Conservation (phyloP, 2,329 filamentous ascomycete species). For the Alternaria burnsii region DNA sequence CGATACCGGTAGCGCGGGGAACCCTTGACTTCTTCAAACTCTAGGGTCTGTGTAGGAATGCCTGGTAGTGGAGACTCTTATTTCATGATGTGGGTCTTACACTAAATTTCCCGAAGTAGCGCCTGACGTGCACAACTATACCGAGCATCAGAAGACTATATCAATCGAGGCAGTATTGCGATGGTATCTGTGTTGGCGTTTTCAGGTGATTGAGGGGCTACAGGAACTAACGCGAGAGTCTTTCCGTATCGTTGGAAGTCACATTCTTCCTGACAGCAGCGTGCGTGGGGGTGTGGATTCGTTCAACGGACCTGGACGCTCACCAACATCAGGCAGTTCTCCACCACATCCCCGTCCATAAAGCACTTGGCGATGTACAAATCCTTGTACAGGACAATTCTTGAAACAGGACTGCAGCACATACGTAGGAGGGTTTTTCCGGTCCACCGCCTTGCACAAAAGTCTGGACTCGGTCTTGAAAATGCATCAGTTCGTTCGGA, state of each 20-base stretch:
- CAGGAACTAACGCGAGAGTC: not conserved
- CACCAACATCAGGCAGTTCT: not conserved
- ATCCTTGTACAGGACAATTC: not conserved
- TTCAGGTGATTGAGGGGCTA: not conserved
- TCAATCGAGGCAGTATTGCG: not conserved
- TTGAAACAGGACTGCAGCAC: not conserved
- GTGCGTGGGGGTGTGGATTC: not conserved
- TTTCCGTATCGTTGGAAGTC: not conserved
- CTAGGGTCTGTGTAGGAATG: slow-evolving; percentile 3
- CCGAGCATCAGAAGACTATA: not conserved
- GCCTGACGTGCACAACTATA: not conserved
- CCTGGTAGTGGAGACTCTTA: slow-evolving; percentile 1
- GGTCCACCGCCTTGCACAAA: not conserved
- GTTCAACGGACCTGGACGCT: not conserved
- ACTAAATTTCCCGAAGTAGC: not conserved
- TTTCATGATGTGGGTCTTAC: not conserved
- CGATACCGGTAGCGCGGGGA: slow-evolving; percentile 1
- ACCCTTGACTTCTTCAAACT: slow-evolving; percentile 6
- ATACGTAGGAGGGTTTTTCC: not conserved
- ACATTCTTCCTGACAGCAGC: not conserved
- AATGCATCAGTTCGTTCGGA: not conserved
- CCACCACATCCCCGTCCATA: not conserved
- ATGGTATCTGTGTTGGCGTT: not conserved
- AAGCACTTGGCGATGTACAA: not conserved
- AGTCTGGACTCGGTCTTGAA: not conserved